Conservation (phyloP, 192 early-diverging fungal species). For the Dissophora ornata region DNA sequence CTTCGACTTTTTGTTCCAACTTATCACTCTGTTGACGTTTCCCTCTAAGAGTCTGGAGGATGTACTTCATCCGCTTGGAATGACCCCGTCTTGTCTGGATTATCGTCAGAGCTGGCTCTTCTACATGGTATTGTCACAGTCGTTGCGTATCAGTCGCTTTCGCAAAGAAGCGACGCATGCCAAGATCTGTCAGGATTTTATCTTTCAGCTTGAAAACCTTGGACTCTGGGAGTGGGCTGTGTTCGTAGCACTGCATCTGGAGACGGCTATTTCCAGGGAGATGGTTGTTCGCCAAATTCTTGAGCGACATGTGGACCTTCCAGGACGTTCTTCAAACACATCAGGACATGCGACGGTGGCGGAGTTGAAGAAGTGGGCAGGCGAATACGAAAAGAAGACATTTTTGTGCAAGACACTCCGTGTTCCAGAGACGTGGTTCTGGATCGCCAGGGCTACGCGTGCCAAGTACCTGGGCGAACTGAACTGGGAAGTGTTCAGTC, state of each 20-base stretch:
- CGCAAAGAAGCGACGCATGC: conserved; percentile 53
- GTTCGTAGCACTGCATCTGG: conserved; percentile 79
- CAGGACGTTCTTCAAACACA: neutral
- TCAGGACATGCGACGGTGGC: conserved; percentile 8
- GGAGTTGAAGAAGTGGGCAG: neutral
- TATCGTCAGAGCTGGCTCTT: conserved; percentile 77
- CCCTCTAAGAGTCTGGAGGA: conserved; percentile 63
- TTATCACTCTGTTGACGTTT: conserved; percentile 72
- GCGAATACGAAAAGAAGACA: conserved; percentile 13
- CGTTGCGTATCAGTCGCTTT: conserved; percentile 9
- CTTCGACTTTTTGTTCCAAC: conserved; percentile 77
- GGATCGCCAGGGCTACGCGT: conserved; percentile 53
- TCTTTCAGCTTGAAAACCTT: conserved; percentile 75
- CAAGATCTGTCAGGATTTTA: conserved; percentile 69
- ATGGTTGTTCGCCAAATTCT: conserved; percentile 55
- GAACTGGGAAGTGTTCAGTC: conserved; percentile 46
- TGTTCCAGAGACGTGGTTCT: conserved; percentile 71
- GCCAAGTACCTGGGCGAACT: conserved; percentile 64
- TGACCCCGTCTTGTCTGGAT: conserved; percentile 70
- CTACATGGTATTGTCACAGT: conserved; percentile 49
- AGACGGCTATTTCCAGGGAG: conserved; percentile 55
- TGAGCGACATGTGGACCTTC: conserved; percentile 26
- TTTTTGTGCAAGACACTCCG: conserved; percentile 72
- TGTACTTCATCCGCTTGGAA: conserved; percentile 68
- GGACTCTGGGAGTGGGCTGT: conserved; percentile 89